Conservation (phyloP, 441 rosid genomes). For the Populus hybrid region DNA sequence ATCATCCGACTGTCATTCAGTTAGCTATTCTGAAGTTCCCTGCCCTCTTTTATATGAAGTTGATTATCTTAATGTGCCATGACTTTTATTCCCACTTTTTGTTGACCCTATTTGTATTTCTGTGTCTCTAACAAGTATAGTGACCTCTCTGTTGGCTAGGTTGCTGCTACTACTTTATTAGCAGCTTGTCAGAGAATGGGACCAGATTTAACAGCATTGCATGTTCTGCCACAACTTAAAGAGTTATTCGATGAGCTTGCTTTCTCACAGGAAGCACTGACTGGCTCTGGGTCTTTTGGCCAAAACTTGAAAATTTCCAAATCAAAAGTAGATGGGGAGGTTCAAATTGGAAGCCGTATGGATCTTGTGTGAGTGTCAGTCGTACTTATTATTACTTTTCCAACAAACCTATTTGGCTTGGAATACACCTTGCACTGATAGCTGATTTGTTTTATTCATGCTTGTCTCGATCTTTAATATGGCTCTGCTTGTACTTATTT, state of each 20-base stretch:
- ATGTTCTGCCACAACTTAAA: constrained; percentile 90
- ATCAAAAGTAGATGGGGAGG: constrained; percentile 48
- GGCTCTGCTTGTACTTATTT: constrained; percentile 22
- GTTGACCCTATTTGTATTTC: constrained; percentile 4
- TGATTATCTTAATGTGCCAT: neutral
- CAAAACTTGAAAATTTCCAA: constrained; percentile 43
- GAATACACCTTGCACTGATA: neutral
- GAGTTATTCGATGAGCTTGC: constrained; percentile 94
- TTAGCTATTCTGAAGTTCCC: neutral
- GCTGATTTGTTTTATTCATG: neutral
- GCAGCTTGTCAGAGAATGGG: constrained; percentile 87
- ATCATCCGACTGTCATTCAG: constrained; percentile 5
- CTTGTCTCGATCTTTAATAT: constrained; percentile 8
- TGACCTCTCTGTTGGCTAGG: constrained; percentile 42
- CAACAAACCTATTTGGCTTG: constrained; percentile 11
- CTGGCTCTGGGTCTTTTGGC: constrained; percentile 46
- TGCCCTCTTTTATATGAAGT: constrained; percentile 2
- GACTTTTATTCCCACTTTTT: constrained; percentile 5
- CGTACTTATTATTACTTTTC: constrained; percentile 22
- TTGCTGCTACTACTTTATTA: constrained; percentile 74
- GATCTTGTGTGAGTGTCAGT: constrained; percentile 87
- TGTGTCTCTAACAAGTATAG: neutral
- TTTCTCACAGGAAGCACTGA: constrained; percentile 66
- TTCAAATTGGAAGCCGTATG: constrained; percentile 75
- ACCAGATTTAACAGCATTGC: constrained; percentile 78